Evolutionary conservation across 2,329 filamentous ascomycete genomes (phyloP), one percentile per base, ranked within the genome.

Genomic region (Sarocladium brachiariae): DNA sequence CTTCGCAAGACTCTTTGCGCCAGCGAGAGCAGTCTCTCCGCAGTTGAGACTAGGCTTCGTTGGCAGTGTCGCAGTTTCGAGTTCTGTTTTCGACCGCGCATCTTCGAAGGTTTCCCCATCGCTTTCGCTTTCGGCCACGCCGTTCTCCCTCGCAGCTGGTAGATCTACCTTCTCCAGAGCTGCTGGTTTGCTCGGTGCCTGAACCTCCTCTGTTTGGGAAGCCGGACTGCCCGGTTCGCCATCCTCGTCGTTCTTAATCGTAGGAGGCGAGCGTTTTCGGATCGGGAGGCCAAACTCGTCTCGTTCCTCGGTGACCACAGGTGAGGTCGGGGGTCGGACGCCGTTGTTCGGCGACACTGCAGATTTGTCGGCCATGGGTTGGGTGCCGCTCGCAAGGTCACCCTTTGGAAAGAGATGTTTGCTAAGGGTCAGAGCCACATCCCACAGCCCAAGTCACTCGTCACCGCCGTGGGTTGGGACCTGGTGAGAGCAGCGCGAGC

Each of bases 261-360:
- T 30, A 24, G 68, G 64, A 50, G 63, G 67, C 59, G 65, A 59
- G 59, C 64, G 74, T 58, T 73, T 78, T 62, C 72, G 74, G 54
- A 85, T 76, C 16, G 84, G 84, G 55, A 89, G 69, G 48, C 85
- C 85, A 63, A 88, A 89, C 57, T 89, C 85, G 64, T 89, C 85
- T 53, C 43, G 43, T 31, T 47, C 43, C 13, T 47, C 43, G 5
- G 16, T 9, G n/a, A n/a, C n/a, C 82, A 68, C 45, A 8, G 41
- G 58, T 64, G 64, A 57, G 59, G 61, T 63, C 59, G 53, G 57
- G 6, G 43, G 21, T 10, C 19, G 43, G 10, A 30, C 43, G 43
- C 43, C 43, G 43, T 24, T 47, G 27, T 33, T 33, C 25, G 43
- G 43, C 43, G 43, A 47, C 14, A 14, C 43, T 47, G 27, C 43